Evolutionary conservation across 108 stramenopile species (phyloP).

Genomic region (Fistulifera pelliculosa): DNA sequence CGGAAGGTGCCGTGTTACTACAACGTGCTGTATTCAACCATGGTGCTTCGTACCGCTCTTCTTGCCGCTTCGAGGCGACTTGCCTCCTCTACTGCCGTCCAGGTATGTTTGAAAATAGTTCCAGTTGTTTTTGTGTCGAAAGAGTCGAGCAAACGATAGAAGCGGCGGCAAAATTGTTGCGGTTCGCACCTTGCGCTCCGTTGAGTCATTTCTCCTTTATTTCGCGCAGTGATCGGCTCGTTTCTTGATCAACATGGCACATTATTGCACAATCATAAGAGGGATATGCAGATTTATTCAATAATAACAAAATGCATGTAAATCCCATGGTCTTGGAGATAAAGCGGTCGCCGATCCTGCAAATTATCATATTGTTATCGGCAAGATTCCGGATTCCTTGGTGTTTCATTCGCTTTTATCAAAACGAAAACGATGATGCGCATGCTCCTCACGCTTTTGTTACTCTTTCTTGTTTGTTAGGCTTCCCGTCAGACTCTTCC

Average conservation of each 20-base stretch:
- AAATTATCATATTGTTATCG: too few relatives aligned
- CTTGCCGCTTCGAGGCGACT: slow-evolving; percentile 61
- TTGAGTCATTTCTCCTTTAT: neutral
- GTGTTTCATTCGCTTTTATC: too few relatives aligned
- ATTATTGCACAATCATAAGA: neutral
- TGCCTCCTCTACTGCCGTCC: slow-evolving; percentile 66
- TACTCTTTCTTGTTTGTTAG: slow-evolving; percentile 12
- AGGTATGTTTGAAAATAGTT: slow-evolving; percentile 40
- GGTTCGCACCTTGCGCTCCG: neutral
- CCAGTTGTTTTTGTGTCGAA: too few relatives aligned
- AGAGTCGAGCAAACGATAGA: neutral
- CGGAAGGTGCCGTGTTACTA: too few relatives aligned
- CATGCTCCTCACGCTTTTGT: too few relatives aligned
- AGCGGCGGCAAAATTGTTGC: neutral
- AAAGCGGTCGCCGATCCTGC: too few relatives aligned
- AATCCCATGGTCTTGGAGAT: too few relatives aligned
- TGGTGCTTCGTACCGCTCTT: slow-evolving; percentile 76
- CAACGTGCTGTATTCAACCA: slow-evolving; percentile 21
- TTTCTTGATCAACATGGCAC: neutral
- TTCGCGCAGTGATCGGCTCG: neutral
- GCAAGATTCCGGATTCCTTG: too few relatives aligned
- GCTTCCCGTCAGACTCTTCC: slow-evolving; percentile 47
- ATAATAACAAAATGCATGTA: neutral
- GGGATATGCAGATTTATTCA: neutral
- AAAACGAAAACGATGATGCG: too few relatives aligned